Percentiles rank a stretch among this genome's conserved stretches.
phyloP scores from a whole-genome alignment of 352 stramenopile genomes.

The Globisporangium camurandrum region DNA sequence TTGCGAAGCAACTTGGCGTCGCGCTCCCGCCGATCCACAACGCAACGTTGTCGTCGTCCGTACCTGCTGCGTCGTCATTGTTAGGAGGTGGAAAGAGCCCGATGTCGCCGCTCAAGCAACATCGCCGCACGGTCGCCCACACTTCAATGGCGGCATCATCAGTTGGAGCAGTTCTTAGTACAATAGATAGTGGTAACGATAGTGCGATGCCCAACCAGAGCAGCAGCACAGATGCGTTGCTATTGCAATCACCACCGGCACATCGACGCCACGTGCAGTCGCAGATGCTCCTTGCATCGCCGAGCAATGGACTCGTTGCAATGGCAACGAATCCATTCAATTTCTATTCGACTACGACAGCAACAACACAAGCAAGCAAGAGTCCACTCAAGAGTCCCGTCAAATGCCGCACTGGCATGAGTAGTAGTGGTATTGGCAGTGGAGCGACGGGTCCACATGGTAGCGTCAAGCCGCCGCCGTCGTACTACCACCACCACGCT shows the following conservation, averaged over 20 bases:
- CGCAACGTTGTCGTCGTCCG: constrained; percentile 1
- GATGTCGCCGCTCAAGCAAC: constrained; percentile 38
- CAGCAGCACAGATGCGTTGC: not conserved
- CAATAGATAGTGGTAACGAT: constrained; percentile 4
- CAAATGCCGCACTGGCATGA: constrained; percentile 1
- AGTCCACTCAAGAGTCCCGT: constrained; percentile 6
- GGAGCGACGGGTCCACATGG: no score
- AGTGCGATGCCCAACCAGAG: no score
- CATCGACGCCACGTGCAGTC: constrained; percentile 1
- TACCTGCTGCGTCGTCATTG: not conserved
- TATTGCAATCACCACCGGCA: not conserved
- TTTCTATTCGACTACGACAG: constrained; percentile 14
- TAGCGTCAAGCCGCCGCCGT: not conserved
- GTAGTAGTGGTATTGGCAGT: no score
- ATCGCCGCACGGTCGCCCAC: constrained; percentile 37
- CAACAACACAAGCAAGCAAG: not conserved
- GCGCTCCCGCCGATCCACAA: constrained; percentile 42
- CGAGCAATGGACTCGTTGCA: constrained; percentile 20
- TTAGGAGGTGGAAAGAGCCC: not conserved
- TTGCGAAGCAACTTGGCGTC: constrained; percentile 46
- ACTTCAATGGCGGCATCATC: constrained; percentile 17
- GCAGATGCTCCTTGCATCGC: no score
- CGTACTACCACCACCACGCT: constrained; percentile 1
- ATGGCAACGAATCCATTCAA: constrained; percentile 42
- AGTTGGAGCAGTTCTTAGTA: constrained; percentile 16